phyloP scores from a whole-genome alignment of 2,329 filamentous ascomycete species.

The Claviceps sorghi region DNA sequence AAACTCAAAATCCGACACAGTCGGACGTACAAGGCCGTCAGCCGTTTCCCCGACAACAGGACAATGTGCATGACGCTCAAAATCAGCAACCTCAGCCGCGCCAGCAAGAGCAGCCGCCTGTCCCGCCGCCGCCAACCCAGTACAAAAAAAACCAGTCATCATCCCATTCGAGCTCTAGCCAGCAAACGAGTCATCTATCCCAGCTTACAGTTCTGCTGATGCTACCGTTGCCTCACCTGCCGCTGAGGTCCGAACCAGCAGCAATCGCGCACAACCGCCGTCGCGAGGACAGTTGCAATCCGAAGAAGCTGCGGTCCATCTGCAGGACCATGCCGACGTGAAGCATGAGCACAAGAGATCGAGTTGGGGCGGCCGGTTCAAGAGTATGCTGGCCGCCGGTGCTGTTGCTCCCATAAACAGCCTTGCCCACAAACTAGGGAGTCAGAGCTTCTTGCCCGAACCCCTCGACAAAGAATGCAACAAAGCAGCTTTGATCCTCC shows the following conservation, averaged over 20 bases:
- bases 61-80: neutral
- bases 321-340: neutral
- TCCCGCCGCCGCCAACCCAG: constrained; percentile 2
- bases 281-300: neutral
- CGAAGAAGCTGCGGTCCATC: neutral
- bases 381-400: constrained; percentile 21
- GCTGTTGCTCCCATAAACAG: constrained; percentile 63
- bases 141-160: constrained; percentile 5
- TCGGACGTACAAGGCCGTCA: neutral
- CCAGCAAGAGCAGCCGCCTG: neutral
- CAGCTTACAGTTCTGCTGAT: constrained; percentile 17
- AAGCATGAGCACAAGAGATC: constrained; percentile 5
- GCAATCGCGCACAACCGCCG: constrained; percentile 1
- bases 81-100: neutral
- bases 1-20: neutral
- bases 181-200: constrained; percentile 14
- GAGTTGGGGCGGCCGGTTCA: constrained; percentile 18
- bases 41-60: constrained; percentile 1
- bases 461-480: constrained; percentile 80
- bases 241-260: neutral
- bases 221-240: constrained; percentile 18
- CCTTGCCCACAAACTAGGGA: constrained; percentile 68
- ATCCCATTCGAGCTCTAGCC: constrained; percentile 2
- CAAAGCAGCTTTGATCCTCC: constrained; percentile 73
- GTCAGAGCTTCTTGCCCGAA: constrained; percentile 74